These are phyloP conservation scores for Globisporangium nagaii DNA, from an alignment of 352 stramenopile genomes.

Conservation along the genomic window DNA sequence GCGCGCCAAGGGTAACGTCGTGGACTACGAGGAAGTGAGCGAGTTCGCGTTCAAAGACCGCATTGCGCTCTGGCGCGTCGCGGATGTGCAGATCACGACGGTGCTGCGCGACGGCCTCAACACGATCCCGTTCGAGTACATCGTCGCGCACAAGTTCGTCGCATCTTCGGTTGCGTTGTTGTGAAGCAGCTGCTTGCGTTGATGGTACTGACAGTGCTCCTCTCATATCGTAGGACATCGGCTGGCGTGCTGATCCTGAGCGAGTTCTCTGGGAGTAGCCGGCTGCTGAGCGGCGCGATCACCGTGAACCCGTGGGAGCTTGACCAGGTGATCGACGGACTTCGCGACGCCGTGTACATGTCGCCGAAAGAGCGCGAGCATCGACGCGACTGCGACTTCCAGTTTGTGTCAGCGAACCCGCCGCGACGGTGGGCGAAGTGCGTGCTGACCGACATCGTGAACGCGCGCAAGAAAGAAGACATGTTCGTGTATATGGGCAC, in stretches of 20 bases:
- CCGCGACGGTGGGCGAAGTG: constrained; percentile 68
- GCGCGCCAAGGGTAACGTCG: constrained; percentile 39
- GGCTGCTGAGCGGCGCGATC: constrained; percentile 92
- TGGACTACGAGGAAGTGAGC: constrained; percentile 73
- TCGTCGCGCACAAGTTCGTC: constrained; percentile 64
- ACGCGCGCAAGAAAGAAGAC: constrained; percentile 75
- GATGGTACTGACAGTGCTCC: no score
- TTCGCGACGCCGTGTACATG: constrained; percentile 76
- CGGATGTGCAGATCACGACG: constrained; percentile 72
- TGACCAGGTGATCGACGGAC: constrained; percentile 64
- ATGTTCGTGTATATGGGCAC: constrained; percentile 85
- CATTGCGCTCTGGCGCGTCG: constrained; percentile 71
- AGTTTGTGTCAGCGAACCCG: constrained; percentile 67
- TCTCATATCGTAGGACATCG: constrained; percentile 28
- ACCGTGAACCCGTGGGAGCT: constrained; percentile 98
- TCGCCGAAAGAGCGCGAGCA: constrained; percentile 60
- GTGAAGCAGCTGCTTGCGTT: background rate
- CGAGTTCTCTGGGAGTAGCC: constrained; percentile 95
- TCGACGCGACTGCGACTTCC: constrained; percentile 69
- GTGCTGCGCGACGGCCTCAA: constrained; percentile 77
- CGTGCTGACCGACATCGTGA: constrained; percentile 72
- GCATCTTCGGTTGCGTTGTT: background rate
- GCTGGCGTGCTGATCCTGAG: constrained; percentile 93
- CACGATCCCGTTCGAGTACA: constrained; percentile 79
- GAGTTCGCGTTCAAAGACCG: constrained; percentile 67